Evolutionary conservation across 352 stramenopile species (phyloP).

Genomic region (Phytophthora aleatoria): DNA sequence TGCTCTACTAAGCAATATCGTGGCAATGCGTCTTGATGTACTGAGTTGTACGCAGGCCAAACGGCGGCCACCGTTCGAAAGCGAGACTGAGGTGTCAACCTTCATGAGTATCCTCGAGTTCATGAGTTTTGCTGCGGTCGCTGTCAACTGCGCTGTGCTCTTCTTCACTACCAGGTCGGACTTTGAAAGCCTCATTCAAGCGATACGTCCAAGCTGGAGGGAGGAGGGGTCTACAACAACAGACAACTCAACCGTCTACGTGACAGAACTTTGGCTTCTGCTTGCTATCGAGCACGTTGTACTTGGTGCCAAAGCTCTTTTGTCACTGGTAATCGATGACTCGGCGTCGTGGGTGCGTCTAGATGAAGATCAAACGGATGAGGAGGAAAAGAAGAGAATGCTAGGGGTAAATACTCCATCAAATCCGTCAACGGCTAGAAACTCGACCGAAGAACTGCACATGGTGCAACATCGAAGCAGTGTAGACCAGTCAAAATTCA

Average conservation of each 20-base stretch:
- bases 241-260: conserved; percentile 27
- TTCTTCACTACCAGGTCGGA: conserved; percentile 72
- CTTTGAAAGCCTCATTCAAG: conserved; percentile 59
- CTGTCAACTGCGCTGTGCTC: conserved; percentile 77
- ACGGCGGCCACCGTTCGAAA: conserved; percentile 74
- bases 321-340: conserved; percentile 74
- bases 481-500: conserved; percentile 28
- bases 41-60: conserved; percentile 79
- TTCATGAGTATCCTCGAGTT: conserved; percentile 92
- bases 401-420: conserved; percentile 7
- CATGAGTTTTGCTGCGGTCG: conserved; percentile 89
- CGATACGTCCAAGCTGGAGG: conserved; percentile 22
- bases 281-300: conserved; percentile 71
- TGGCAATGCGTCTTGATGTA: conserved; percentile 89
- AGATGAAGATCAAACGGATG: conserved; percentile 65
- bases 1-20: conserved; percentile 84
- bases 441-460: not conserved
- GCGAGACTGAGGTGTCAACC: conserved; percentile 87
- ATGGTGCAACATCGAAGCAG: not conserved
- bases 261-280: conserved; percentile 68
- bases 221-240: not conserved
- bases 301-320: conserved; percentile 62
- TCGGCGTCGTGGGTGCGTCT: conserved; percentile 71
- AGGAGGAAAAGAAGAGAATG: conserved; percentile 45
- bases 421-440: conserved; percentile 1